These are phyloP conservation scores for Exophiala viscosa DNA, from an alignment of 2,329 filamentous ascomycete genomes.

Conservation along the genomic window DNA sequence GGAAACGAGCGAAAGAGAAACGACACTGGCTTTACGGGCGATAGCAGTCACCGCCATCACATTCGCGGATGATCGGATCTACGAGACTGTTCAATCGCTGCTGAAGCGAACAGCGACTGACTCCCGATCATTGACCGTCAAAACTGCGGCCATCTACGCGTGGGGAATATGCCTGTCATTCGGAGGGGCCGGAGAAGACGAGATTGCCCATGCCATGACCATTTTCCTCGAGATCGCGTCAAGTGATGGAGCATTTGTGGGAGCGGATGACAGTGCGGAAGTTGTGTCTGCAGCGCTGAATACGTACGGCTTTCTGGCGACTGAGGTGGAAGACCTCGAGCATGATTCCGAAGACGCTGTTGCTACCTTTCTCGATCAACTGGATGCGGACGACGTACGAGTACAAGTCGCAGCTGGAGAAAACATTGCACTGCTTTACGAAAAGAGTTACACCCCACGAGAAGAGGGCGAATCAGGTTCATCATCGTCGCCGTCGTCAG, in stretches of 20 bases:
- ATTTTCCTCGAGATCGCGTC: conserved; percentile 74
- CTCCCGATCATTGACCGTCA: conserved; percentile 61
- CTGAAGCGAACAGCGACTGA: conserved; percentile 65
- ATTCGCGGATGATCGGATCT: conserved; percentile 61
- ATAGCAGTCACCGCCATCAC: conserved; percentile 68
- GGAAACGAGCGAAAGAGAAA: conserved; percentile 66
- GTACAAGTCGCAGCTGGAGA: conserved; percentile 75
- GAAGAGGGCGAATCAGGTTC: conserved; percentile 53
- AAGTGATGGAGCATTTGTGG: conserved; percentile 70
- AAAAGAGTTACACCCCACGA: conserved; percentile 61
- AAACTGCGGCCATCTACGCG: conserved; percentile 68
- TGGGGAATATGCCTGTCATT: conserved; percentile 71
- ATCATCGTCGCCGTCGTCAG: conserved; percentile 26
- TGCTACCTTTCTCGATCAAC: conserved; percentile 79
- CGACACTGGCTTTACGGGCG: conserved; percentile 66
- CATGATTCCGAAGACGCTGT: conserved; percentile 67
- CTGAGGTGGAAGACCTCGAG: conserved; percentile 70
- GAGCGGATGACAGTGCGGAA: conserved; percentile 65
- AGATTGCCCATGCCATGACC: conserved; percentile 67
- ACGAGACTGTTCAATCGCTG: conserved; percentile 56
- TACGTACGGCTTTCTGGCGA: conserved; percentile 77
- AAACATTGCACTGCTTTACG: conserved; percentile 78
- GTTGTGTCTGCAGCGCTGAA: conserved; percentile 72
- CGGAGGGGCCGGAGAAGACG: conserved; percentile 66
- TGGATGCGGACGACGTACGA: conserved; percentile 67